A percentile compares a stretch with the other conserved stretches of the same genome.
These are phyloP conservation scores for Verticillium tricorpus DNA, from an alignment of 2,329 filamentous ascomycete genomes.

Conservation along the genomic window DNA sequence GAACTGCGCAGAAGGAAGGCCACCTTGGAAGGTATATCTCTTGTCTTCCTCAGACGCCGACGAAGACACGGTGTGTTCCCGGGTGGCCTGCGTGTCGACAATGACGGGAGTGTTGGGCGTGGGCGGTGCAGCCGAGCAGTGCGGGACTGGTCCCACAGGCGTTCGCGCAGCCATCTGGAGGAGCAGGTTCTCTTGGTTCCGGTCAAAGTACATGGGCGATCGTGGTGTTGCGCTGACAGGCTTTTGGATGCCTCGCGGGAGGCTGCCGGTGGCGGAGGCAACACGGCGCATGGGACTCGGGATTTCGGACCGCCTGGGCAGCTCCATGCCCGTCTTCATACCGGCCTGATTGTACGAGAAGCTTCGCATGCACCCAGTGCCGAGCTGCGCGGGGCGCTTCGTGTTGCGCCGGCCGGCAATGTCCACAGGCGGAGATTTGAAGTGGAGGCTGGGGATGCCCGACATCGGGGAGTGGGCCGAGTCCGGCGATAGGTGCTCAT, in stretches of 20 bases:
- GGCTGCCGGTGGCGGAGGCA: conserved; percentile 42
- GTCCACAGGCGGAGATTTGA: conserved; percentile 47
- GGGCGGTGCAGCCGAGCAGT: conserved; percentile 39
- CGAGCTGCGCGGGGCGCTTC: conserved; percentile 44
- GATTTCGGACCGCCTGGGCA: conserved; percentile 37
- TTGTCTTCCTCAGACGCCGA: conserved; percentile 33
- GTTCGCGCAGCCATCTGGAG: conserved; percentile 34
- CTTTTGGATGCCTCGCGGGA: conserved; percentile 38
- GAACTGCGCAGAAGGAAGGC: conserved; percentile 17
- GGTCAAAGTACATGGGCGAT: conserved; percentile 39
- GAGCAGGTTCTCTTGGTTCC: conserved; percentile 39
- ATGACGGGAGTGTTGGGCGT: conserved; percentile 43
- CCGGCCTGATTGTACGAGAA: conserved; percentile 30
- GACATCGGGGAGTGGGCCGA: conserved; percentile 22
- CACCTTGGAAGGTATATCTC: conserved; percentile 14
- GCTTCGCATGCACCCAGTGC: conserved; percentile 39
- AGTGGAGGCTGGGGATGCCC: conserved; percentile 25
- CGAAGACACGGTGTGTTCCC: conserved; percentile 34
- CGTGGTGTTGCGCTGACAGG: conserved; percentile 27
- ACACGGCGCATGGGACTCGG: conserved; percentile 49
- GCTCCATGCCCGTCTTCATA: conserved; percentile 45
- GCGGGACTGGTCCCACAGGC: conserved; percentile 31
- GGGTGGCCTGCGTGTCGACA: conserved; percentile 15
- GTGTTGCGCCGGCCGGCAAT: conserved; percentile 50
- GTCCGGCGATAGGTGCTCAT: conserved; percentile 23